Evolutionary conservation across 83 land plant species (phyloP).

Genomic region (Picea mariana): DNA sequence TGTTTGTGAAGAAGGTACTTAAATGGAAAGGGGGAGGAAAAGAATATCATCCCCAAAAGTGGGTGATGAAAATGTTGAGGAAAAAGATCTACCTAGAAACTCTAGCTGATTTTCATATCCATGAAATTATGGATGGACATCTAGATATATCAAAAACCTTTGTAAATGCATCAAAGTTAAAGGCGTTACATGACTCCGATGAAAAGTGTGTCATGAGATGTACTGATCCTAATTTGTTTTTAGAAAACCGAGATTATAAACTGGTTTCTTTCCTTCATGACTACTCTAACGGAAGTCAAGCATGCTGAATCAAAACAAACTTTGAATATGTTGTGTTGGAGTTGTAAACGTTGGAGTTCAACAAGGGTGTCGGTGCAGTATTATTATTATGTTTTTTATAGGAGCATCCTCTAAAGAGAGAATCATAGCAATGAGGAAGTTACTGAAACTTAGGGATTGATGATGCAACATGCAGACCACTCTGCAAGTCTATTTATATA

Average conservation of each 20-base stretch:
- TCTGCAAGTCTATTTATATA: constrained; percentile 57
- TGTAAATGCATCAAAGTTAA: constrained; percentile 8
- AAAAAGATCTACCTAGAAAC: constrained; percentile 10
- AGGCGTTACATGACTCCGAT: no score
- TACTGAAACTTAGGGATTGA: constrained; percentile 59
- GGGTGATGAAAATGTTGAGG: constrained; percentile 16
- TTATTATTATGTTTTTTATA: no score
- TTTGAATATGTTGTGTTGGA: constrained; percentile 14
- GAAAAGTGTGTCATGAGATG: not conserved
- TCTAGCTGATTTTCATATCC: not conserved
- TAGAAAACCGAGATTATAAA: not conserved
- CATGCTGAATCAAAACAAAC: constrained; percentile 10
- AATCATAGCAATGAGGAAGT: constrained; percentile 64
- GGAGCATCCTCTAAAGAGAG: no score
- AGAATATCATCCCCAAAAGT: constrained; percentile 8
- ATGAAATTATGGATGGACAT: not conserved
- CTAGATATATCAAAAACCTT: constrained; percentile 2
- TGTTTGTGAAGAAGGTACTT: not conserved
- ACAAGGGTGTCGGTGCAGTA: no score
- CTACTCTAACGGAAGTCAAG: not conserved
- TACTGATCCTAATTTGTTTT: not conserved
- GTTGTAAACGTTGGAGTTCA: not conserved
- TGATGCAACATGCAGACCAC: constrained; percentile 61
- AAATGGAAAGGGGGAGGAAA: constrained; percentile 11
- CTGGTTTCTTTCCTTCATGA: not conserved